Conservation (phyloP, 345 rosid genomes). For the Rhizophora apiculata region DNA sequence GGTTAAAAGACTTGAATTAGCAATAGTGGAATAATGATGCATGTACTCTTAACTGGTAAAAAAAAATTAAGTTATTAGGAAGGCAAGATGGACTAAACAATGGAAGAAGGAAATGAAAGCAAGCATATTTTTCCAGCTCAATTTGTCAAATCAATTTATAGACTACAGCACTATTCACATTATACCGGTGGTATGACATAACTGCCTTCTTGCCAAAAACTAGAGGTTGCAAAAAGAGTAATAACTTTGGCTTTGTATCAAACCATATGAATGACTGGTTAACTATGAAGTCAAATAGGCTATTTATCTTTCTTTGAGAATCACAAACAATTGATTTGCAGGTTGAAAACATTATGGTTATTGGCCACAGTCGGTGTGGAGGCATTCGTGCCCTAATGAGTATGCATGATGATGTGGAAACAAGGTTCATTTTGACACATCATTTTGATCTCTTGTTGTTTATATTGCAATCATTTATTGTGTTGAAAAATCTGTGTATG, state of each 20-base stretch:
- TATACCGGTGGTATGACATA: too few relatives aligned
- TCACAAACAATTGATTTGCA: conserved; percentile 27
- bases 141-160: not conserved
- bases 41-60: not conserved
- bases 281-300: not conserved
- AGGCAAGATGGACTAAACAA: not conserved
- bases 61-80: not conserved
- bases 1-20: not conserved
- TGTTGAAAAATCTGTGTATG: not conserved
- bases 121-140: not conserved
- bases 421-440: conserved; percentile 46
- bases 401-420: conserved; percentile 63
- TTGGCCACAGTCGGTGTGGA: conserved; percentile 96
- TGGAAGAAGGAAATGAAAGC: not conserved
- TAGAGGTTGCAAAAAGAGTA: not conserved
- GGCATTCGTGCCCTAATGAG: conserved; percentile 96
- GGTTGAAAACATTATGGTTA: conserved; percentile 86
- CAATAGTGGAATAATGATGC: not conserved
- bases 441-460: not conserved
- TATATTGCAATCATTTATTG: not conserved
- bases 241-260: not conserved
- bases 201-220: too few relatives aligned
- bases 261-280: not conserved
- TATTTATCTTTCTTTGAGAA: conserved; percentile 1
- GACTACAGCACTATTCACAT: too few relatives aligned